These are phyloP conservation scores for Sclerotinia minor DNA, from an alignment of 2,329 filamentous ascomycete species.

Conservation along the genomic window DNA sequence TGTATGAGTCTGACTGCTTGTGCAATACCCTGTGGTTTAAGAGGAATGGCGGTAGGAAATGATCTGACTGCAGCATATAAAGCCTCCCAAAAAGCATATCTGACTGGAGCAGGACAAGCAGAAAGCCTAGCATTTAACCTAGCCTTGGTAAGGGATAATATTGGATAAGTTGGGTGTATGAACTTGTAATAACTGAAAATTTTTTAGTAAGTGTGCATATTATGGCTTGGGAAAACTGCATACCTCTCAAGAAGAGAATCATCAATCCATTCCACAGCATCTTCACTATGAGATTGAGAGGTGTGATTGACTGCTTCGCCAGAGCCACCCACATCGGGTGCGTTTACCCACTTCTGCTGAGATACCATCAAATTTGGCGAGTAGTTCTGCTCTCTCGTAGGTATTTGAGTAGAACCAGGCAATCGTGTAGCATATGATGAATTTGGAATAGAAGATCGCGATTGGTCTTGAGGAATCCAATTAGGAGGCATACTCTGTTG, in stretches of 20 bases:
- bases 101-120: conserved; percentile 56
- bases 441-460: conserved; percentile 27
- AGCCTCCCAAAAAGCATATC: conserved; percentile 65
- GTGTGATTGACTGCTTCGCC: conserved; percentile 36
- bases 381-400: conserved; percentile 38
- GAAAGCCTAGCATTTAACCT: conserved; percentile 57
- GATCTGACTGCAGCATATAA: conserved; percentile 60
- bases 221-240: conserved; percentile 14
- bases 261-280: conserved; percentile 48
- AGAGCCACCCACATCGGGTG: conserved; percentile 36
- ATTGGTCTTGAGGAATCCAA: conserved; percentile 36
- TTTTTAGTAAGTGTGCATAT: conserved; percentile 29
- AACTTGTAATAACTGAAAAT: conserved; percentile 59
- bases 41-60: conserved; percentile 45
- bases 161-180: conserved; percentile 67
- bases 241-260: conserved; percentile 45
- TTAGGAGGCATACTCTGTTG: conserved; percentile 34
- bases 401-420: conserved; percentile 26
- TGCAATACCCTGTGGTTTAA: conserved; percentile 44
- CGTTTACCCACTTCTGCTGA: conserved; percentile 39
- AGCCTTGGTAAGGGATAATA: conserved; percentile 59
- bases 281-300: conserved; percentile 33
- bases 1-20: conserved; percentile 47
- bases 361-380: conserved; percentile 40
- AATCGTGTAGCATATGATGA: conserved; percentile 29